Percentiles rank a stretch among this genome's conserved stretches.
Evolutionary conservation across 345 rosid genomes (phyloP).

Genomic region (Hypericum perforatum): DNA sequence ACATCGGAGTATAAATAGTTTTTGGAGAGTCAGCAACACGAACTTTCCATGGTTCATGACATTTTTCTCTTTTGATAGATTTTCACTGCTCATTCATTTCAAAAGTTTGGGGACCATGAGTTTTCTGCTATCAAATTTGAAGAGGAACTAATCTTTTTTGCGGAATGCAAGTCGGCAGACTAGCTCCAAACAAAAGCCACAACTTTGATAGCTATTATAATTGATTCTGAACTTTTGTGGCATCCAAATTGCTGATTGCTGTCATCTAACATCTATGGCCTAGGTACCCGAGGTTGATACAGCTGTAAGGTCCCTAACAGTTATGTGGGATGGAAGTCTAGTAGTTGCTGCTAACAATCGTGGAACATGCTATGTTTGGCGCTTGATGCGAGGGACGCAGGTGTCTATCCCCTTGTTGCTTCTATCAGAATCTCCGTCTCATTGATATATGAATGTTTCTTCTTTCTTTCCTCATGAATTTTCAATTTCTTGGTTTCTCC

Average conservation of each 20-base stretch:
- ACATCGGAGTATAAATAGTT: no score
- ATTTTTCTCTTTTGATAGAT: no score
- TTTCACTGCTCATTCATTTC: no score
- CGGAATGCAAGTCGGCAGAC: no score
- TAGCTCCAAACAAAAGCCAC: no score
- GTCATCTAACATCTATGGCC: not conserved
- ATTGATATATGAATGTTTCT: not conserved
- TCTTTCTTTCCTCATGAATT: not conserved
- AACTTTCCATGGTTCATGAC: no score
- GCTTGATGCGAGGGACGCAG: constrained; percentile 71
- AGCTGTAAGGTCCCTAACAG: constrained; percentile 76
- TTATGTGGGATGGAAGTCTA: constrained; percentile 96
- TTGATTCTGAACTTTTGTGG: no score
- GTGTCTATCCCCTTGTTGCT: constrained; percentile 17
- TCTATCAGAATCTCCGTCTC: constrained; percentile 1
- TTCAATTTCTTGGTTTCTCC: constrained; percentile 8
- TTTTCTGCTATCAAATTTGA: no score
- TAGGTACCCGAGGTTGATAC: constrained; percentile 92
- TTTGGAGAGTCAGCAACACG: no score
- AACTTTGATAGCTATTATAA: no score
- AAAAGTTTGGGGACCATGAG: no score
- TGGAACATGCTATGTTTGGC: constrained; percentile 97
- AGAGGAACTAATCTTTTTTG: no score
- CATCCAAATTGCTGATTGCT: not conserved
- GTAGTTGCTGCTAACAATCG: constrained; percentile 90